Base-by-base conservation (phyloP, 2,329 filamentous ascomycete species). In the Raffaelea albimanens region DNA sequence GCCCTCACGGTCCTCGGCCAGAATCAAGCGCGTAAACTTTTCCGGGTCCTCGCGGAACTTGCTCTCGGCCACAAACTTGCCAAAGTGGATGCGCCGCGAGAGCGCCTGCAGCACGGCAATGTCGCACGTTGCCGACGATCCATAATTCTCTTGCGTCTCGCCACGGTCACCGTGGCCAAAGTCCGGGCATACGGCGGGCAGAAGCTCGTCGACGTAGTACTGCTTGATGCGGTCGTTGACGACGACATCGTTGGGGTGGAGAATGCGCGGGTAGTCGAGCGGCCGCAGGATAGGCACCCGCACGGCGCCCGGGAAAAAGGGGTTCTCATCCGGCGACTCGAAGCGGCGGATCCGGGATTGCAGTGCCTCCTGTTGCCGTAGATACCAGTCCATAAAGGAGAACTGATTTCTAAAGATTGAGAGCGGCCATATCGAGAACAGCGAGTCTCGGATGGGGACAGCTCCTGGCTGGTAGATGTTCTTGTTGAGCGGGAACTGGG, bases 1-100 rank as follows among this genome's bases (percentile, higher is more conserved):
- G 2, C 84, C 91, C 47, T 82, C 71, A 5, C 85, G 75, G 64
- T 98, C 90, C 52, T 74, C 81, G 1, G 80, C 83, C 64, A 83
- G 81, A 68, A 98, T 97, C 66, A 97, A 67, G 53, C 72, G 73
- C 5, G 86, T 90, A 63, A 91, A 98, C 53, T 71, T 77, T 57
- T 90, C 87, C 25, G 81, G 76, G 56, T 97, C 87, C 42, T 85
- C 83, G 57, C 78, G 78, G 67, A 96, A 98, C 70, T 98, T 98
- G 50, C 84, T 83, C 73, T 98, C 93, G 40, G 93, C 93, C 9
- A 98, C 93, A 60, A 97, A 97, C 69, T 97, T 98, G 57, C 93
- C 93, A 69, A 95, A 98, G 67, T 98, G 93, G 57, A 98, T 93
- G 47, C 93, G 76, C 39, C 91, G 78, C 36, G 87, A 94, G 42